Base-by-base conservation (phyloP, 208 protist genomes). In the Porcisia hertigi region DNA sequence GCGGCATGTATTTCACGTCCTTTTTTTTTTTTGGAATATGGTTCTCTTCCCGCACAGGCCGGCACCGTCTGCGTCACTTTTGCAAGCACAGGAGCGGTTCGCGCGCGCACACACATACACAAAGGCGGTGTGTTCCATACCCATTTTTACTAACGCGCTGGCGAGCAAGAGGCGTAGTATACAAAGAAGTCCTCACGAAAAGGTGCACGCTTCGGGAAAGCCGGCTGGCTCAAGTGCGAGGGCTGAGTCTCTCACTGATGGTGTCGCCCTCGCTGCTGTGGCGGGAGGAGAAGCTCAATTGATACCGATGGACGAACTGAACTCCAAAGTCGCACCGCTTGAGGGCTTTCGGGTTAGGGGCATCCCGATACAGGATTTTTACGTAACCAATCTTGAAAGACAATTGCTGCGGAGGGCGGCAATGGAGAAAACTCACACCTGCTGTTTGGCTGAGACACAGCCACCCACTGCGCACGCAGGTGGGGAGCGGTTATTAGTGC, bases 341-440 rank as follows among this genome's bases (percentile, higher is more conserved):
- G 16, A 57, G 39, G 66, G 66, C 25, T 43, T 41, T 6, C 25
- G 16, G n/a, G 11, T 57, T 20, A 49, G 16, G 47, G n/a, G 4
- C 7, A 57, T 49, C 25, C 7, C 30, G 39, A 14, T 25, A 23
- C 18, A 57, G 23, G 69, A 55, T 34, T 7, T 54, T 49, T 59
- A 75, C 49, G 1, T 75, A 11, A 23, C n/a, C n/a, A 54, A 11
- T 34, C 71, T 75, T 30, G 71, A 75, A 58, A 63, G 39, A 25
- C 3, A 75, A n/a, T 20, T 75, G 57, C 7, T 75, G 58, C 54
- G 71, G 23, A 54, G 63, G 57, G 63, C 71, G 25, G 71, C 71
- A 25, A 30, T 65, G 71, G 49, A 63, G 34, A 55, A 64, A 5
- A 8, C 43, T 43, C 57, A 23, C 55, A n/a, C 8, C 9, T 65